Base-by-base conservation (phyloP, 495 filamentous ascomycete species). In the Talaromyces liani region DNA sequence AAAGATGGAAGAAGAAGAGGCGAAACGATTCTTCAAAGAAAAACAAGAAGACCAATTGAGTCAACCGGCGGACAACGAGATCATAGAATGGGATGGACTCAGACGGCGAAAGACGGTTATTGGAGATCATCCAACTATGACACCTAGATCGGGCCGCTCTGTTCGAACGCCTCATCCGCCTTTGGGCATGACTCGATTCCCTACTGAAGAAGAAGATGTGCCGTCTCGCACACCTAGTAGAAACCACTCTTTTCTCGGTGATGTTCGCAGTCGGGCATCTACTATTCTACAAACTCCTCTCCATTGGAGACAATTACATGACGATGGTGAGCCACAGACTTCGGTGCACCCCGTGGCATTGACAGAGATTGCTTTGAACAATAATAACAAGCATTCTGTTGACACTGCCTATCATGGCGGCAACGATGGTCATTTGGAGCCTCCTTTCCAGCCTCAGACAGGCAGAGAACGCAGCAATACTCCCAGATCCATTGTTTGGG, bases 1-100 rank as follows among this genome's bases (percentile, higher is more conserved):
- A 60, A 91, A 88, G 71, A 88, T 87, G 78, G 92, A 97, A 68
- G 79, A 84, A 27, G 87, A 92, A 39, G 94, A 98, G 72, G 87
- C 87, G 3, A 88, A 84, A 66, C 85, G 90, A 51, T 82, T 95
- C 63, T 86, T 87, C 64, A 86, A 93, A 65, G 93, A 97, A 65
- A 87, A 85, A 60, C 75, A 84, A 61, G 76, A 80, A 63, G 91
- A 95, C 68, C 79, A 77, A 25, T 83, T 97, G 63, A 84, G 86
- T 63, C 87, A 91, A 3, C 86, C 93, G 9, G 82, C 76, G 41
- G 91, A 96, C 66, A 85, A 91, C 63, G 88, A 91, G 65, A 76
- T 86, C 33, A 85, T 91, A 60, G 92, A 98, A 75, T 98, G 92
- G 91, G 94, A 98, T 78, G 94, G 94, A 22, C 79, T 98, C 62